Evolutionary conservation across 768 basidiomycete species (phyloP).

Genomic region (Tylopilus subfusipes): DNA sequence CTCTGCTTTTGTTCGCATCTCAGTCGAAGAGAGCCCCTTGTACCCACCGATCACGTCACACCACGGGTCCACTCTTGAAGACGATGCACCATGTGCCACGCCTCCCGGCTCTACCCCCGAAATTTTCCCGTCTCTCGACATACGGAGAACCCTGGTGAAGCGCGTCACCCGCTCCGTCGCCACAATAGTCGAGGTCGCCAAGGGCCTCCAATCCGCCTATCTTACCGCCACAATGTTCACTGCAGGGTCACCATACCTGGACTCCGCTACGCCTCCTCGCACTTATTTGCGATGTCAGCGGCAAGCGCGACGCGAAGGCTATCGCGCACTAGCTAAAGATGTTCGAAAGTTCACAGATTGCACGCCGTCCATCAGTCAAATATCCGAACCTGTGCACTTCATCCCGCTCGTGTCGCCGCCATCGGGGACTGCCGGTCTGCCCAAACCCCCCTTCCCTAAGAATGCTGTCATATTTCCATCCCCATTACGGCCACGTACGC

Average conservation of each 20-base stretch:
- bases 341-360: conserved; percentile 40
- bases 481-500: conserved; percentile 39
- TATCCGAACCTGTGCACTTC: conserved; percentile 34
- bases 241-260: conserved; percentile 30
- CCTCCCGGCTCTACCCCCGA: neutral
- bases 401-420: conserved; percentile 39
- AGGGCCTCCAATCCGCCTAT: conserved; percentile 56
- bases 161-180: conserved; percentile 37
- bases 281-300: conserved; percentile 9
- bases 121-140: neutral
- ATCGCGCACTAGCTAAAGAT: conserved; percentile 42
- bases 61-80: conserved; percentile 11
- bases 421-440: conserved; percentile 28
- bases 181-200: conserved; percentile 49
- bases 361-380: conserved; percentile 8
- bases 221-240: conserved; percentile 51
- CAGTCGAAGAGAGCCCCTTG: conserved; percentile 39
- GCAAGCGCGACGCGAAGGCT: conserved; percentile 35
- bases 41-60: conserved; percentile 8
- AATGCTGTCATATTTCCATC: conserved; percentile 41
- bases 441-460: conserved; percentile 27
- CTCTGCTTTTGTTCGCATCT: conserved; percentile 33
- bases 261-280: conserved; percentile 8
- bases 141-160: conserved; percentile 15
- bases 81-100: conserved; percentile 17